Evolutionary conservation across 495 filamentous ascomycete species (phyloP).

Genomic region (Pseudomonodictys pantanalensis): DNA sequence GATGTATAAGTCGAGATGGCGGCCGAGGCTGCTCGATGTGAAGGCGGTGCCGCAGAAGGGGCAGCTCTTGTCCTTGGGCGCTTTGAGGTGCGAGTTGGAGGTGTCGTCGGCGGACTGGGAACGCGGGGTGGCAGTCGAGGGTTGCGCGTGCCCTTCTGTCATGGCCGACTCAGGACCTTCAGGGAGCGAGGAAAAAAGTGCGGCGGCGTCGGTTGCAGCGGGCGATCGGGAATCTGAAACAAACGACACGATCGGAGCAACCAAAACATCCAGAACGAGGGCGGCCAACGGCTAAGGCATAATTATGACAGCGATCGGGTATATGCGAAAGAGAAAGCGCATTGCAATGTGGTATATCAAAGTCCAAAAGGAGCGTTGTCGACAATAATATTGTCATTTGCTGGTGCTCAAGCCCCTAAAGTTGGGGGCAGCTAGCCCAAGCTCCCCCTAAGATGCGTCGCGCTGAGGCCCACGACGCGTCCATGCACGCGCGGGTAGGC

Average conservation of each 20-base stretch:
- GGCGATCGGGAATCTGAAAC: constrained; percentile 9
- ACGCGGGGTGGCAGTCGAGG: constrained; percentile 48
- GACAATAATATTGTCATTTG: constrained; percentile 14
- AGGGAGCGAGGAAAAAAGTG: background rate
- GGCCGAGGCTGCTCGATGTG: constrained; percentile 88
- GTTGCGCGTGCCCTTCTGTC: constrained; percentile 43
- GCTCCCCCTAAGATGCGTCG: constrained; percentile 14
- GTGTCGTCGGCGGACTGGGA: constrained; percentile 14
- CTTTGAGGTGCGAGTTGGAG: constrained; percentile 40
- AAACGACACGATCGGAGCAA: constrained; percentile 4
- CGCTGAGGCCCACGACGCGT: no score
- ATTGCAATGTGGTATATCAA: background rate
- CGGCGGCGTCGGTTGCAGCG: background rate
- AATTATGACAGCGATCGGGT: constrained; percentile 9
- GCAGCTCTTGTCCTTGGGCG: constrained; percentile 75
- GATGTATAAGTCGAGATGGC: constrained; percentile 87
- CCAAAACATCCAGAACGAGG: background rate
- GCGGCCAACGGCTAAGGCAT: constrained; percentile 22
- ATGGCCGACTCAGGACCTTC: constrained; percentile 7
- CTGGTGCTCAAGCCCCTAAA: constrained; percentile 11
- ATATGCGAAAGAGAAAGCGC: constrained; percentile 13
- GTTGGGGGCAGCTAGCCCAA: constrained; percentile 1
- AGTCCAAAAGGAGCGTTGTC: background rate
- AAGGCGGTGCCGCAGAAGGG: constrained; percentile 82
- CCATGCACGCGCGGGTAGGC: no score